Base-by-base conservation (phyloP, 163 green algal genomes). In the Chlorella variabilis region DNA sequence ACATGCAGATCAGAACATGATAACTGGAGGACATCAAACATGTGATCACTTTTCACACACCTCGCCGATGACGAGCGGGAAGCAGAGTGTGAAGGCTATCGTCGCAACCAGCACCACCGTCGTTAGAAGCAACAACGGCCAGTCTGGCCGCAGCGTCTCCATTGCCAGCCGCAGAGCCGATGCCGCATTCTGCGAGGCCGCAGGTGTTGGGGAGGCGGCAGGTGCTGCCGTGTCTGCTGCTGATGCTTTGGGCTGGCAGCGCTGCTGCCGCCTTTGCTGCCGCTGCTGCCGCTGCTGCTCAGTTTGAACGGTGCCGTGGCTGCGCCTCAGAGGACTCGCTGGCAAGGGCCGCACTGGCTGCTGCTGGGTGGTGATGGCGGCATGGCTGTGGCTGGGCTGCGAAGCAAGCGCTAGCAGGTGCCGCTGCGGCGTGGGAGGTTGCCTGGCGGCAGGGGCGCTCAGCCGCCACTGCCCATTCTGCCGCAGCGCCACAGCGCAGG, bases 21-120 rank as follows among this genome's bases (percentile, higher is more conserved):
- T n/a, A n/a, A n/a, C n/a, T n/a, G n/a, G n/a, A n/a, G n/a, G n/a
- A n/a, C n/a, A n/a, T n/a, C n/a, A n/a, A n/a, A n/a, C n/a, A n/a
- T n/a, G n/a, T n/a, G n/a, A n/a, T n/a, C n/a, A n/a, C n/a, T n/a
- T n/a, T n/a, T n/a, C n/a, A n/a, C n/a, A n/a, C 4, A 87, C 34
- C 20, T 77, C 70, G 13, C 83, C 83, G 0, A 87, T 80, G 15
- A 73, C 77, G 31, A 87, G 27, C 7, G 83, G 83, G 45, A 87
- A 87, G 2, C 29, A 25, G 1, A 87, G 45, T 1, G 69, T 84
- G 49, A 81, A 67, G 21, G 25, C 29, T 4, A 84, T 62, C 6
- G 71, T 84, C 31, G 38, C 31, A 13, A 23, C 62, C 31, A 87
- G 45, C 0, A 21, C 48, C n/a, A 58, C 39, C 2, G 63, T 8